Evolutionary conservation across 225 moss, liverwort and hornwort genomes (phyloP), one percentile per base, ranked within the genome.

Genomic region (Lunularia cruciata): DNA sequence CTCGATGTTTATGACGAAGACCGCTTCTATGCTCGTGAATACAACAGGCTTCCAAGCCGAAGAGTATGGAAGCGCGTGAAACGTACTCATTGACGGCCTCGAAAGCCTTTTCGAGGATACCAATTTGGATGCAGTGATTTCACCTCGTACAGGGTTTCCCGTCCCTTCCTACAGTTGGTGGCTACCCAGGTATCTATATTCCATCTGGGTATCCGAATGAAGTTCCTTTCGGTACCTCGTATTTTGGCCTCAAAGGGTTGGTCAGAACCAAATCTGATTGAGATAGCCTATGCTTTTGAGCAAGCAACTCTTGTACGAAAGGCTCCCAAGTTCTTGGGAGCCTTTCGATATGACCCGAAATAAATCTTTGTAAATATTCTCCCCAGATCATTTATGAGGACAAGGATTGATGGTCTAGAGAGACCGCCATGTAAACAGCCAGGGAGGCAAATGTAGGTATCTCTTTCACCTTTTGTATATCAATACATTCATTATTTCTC

Each of bases 201-300:
- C 74, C 74, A 45, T 38, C 74, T 12, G 68, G 74, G 19, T 75
- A 57, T 66, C 18, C 28, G 25, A 30, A 64, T 26, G 40, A 49
- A 42, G 13, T 57, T 25, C 74, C 74, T 1, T 75, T 66, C 22
- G 74, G 74, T 33, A 75, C 68, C 47, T 31, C 67, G 8, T 75
- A 67, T 57, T 19, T 68, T 46, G 74, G 67, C 6, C 25, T 43
- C 26, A 68, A 58, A 46, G 67, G 53, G 8, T 65, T 40, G 53
- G 8, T 65, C 54, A n/a, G 74, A 75, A 47, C 57, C 74, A 35
- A 68, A n/a, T 33, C 57, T 75, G 0, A 75, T 75, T 31, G 74
- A 75, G 46, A 67, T 75, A 31, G 56, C 74, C 13, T 75, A 75
- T 46, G 66, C 66, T 19, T 75, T 66, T 64, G 74, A 75, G 67